phyloP scores from a whole-genome alignment of 2,329 filamentous ascomycete species.

The Trichophyton equinum region DNA sequence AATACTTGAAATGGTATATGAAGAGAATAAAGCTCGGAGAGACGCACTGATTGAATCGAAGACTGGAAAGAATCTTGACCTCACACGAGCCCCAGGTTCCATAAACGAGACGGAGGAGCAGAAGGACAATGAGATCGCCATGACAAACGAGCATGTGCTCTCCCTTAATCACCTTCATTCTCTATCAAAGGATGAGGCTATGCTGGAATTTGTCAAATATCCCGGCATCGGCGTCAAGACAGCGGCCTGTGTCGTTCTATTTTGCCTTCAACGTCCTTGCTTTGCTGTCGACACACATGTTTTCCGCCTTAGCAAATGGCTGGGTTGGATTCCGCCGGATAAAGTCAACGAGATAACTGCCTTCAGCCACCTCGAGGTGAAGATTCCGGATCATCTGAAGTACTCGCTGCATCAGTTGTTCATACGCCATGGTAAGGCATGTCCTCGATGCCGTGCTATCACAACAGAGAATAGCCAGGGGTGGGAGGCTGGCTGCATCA shows the following conservation, averaged over 20 bases:
- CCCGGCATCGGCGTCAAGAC: conserved; percentile 56
- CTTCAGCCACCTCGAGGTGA: conserved; percentile 48
- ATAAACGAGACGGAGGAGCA: conserved; percentile 22
- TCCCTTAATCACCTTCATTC: conserved; percentile 52
- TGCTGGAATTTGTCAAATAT: conserved; percentile 45
- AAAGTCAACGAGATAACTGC: conserved; percentile 38
- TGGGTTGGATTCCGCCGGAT: conserved; percentile 47
- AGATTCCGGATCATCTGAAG: conserved; percentile 50
- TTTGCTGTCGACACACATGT: conserved; percentile 58
- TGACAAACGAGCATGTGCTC: conserved; percentile 46
- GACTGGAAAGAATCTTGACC: conserved; percentile 32
- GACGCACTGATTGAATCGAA: conserved; percentile 38
- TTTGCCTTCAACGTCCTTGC: conserved; percentile 50
- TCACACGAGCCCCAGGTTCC: conserved; percentile 20
- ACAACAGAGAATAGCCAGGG: conserved; percentile 49
- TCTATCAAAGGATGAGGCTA: conserved; percentile 44
- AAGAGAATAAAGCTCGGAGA: conserved; percentile 51
- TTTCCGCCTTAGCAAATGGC: conserved; percentile 49
- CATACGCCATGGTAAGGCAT: conserved; percentile 50
- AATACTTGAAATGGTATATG: conserved; percentile 59
- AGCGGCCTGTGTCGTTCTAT: conserved; percentile 51
- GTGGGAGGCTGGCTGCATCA: conserved; percentile 53
- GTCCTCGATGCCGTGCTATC: conserved; percentile 47
- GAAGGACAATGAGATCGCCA: conserved; percentile 42
- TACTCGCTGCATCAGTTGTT: conserved; percentile 51